phyloP scores from a whole-genome alignment of 441 rosid species.

The Syzygium syzygioides region DNA sequence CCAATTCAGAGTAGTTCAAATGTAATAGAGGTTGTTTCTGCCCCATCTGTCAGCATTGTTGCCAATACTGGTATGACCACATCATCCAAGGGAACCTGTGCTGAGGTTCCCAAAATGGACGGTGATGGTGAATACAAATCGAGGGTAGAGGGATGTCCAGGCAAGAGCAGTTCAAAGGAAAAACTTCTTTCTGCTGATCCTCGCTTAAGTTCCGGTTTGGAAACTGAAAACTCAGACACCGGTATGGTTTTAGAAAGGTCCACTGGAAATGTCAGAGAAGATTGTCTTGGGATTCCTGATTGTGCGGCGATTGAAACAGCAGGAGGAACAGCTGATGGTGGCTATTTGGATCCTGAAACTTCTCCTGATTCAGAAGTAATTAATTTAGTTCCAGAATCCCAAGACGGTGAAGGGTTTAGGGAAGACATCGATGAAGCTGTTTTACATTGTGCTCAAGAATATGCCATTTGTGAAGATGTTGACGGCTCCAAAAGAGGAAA shows the following conservation, averaged over 20 bases:
- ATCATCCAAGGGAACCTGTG: conserved; percentile 18
- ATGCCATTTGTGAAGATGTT: conserved; percentile 21
- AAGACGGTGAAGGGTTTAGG: conserved; percentile 31
- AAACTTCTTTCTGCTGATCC: background rate
- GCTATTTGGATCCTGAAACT: conserved; percentile 64
- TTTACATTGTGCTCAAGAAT: conserved; percentile 31
- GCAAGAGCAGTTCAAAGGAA: conserved; percentile 24
- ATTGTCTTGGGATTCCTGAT: conserved; percentile 26
- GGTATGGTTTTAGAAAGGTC: conserved; percentile 27
- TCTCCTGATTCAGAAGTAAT: conserved; percentile 99
- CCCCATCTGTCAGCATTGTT: conserved; percentile 24
- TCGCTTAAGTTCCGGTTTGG: conserved; percentile 12
- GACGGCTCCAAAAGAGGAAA: conserved; percentile 30
- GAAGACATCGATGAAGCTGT: conserved; percentile 29
- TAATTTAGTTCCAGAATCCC: conserved; percentile 57
- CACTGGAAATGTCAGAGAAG: conserved; percentile 32
- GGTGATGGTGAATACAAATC: conserved; percentile 22
- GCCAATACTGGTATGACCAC: conserved; percentile 14
- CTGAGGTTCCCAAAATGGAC: conserved; percentile 25
- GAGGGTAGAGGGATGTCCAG: conserved; percentile 23
- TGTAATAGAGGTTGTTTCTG: conserved; percentile 25
- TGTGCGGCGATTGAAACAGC: conserved; percentile 31
- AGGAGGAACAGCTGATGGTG: conserved; percentile 32
- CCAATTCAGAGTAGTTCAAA: conserved; percentile 32
- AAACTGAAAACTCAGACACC: conserved; percentile 25